Conservation (phyloP, 1,284 basidiomycete species). For the Ustilago shanxiensis region DNA sequence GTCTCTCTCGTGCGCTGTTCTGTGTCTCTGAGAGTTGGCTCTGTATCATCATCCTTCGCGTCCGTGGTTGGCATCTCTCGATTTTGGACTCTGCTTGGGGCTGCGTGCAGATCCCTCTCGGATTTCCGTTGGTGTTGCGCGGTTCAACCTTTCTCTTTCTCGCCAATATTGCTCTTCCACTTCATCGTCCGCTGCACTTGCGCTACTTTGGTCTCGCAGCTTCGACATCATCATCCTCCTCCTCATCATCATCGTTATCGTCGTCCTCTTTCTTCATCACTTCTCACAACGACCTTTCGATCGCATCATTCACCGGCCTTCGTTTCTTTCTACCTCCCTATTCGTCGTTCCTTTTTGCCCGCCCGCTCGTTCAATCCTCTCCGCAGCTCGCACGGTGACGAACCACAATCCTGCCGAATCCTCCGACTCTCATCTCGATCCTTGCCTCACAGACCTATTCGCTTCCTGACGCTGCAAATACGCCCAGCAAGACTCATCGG, state of each 20-base stretch:
- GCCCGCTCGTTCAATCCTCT: neutral
- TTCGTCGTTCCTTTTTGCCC: neutral
- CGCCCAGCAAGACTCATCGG: neutral
- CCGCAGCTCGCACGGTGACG: neutral
- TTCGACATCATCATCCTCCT: neutral
- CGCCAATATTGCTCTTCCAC: neutral
- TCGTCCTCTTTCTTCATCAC: too few relatives aligned
- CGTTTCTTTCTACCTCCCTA: neutral
- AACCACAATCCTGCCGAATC: neutral
- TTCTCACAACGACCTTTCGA: neutral
- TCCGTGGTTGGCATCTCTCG: conserved; percentile 3
- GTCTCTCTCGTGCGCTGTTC: conserved; percentile 7
- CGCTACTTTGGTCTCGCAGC: neutral
- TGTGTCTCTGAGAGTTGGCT: neutral
- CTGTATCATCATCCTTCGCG: neutral
- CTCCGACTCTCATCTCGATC: neutral
- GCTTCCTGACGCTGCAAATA: neutral
- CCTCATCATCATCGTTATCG: neutral
- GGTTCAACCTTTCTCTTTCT: neutral
- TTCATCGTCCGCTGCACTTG: neutral
- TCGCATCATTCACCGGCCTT: neutral
- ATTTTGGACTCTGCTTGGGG: neutral
- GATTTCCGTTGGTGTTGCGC: conserved; percentile 8
- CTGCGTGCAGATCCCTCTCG: conserved; percentile 7
- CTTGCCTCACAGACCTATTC: neutral